phyloP scores from a whole-genome alignment of 2,329 filamentous ascomycete genomes.

The Ophiostoma sp. region DNA sequence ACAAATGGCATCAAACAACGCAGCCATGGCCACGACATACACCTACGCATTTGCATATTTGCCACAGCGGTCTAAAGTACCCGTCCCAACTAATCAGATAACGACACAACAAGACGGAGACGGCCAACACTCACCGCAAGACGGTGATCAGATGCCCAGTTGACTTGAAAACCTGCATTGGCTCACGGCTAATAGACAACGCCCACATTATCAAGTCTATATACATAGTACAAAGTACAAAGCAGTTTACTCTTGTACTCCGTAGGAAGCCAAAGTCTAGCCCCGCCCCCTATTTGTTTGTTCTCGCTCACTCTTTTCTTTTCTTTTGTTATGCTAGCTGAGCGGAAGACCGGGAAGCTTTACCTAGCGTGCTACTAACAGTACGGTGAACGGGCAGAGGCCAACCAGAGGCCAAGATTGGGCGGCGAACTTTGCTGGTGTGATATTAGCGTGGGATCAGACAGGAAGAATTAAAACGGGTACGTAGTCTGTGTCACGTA shows the following conservation, averaged over 20 bases:
- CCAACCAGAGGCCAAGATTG: slow-evolving; percentile 3
- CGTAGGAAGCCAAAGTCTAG: background rate
- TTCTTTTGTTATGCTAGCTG: slow-evolving; percentile 15
- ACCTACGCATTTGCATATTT: background rate
- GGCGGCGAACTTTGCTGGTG: slow-evolving; percentile 1
- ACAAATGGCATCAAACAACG: background rate
- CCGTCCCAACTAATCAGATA: background rate
- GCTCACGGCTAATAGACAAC: background rate
- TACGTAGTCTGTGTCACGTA: background rate
- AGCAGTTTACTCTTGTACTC: too few species aligned
- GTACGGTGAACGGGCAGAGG: slow-evolving; percentile 17
- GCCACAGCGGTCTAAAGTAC: background rate
- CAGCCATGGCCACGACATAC: background rate
- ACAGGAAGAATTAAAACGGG: slow-evolving; percentile 6
- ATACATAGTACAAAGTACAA: too few species aligned
- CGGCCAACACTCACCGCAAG: background rate
- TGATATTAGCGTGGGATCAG: background rate
- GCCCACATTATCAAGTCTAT: background rate
- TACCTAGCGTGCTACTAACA: slow-evolving; percentile 21
- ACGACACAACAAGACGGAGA: background rate
- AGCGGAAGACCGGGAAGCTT: slow-evolving; percentile 20
- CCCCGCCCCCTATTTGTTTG: slow-evolving; percentile 1
- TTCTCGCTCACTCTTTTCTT: background rate
- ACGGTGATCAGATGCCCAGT: background rate
- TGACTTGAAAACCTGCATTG: background rate